Evolutionary conservation across 495 filamentous ascomycete genomes (phyloP), one percentile per base, ranked within the genome.

Genomic region (Lophiostoma macrostomum): DNA sequence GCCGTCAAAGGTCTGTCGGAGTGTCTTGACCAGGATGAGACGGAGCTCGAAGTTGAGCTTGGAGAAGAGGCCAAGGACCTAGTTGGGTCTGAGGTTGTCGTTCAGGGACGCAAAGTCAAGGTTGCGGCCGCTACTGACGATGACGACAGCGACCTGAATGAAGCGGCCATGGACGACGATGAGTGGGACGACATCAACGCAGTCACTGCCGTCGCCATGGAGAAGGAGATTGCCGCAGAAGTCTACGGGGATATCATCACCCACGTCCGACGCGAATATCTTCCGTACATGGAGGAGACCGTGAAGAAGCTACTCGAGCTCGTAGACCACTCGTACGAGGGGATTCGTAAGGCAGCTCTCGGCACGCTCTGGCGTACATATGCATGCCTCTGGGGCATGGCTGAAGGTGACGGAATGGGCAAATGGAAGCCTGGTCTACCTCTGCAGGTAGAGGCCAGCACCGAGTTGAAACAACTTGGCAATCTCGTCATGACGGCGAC

Each of bases 141-240:
- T 13, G 66, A 59, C n/a, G 65, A 70, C 39, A 48, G 28, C 32
- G 59, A 64, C 18, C 50, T 56, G 6, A 48, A 68, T 39, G 63
- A 67, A 28, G 50, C 56, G 38, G 78, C 74, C 11, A 79, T 80
- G 25, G 69, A 70, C 30, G 69, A 71, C 31, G 87, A 90, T 19
- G 87, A 85, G 34, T 90, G 86, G 85, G 87, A 91, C 67, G 90
- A 94, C 53, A 76, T 88, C 32, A 80, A 76, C 55, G 84, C 84
- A 51, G 85, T 93, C 27, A 91, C 87, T 22, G 87, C 88, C 32
- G 80, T 96, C 42, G 90, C 91, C 19, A 76, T 95, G 51, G 93
- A 98, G 75, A 96, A 98, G 71, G 93, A 98, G 72, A 95, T 97
- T 52, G 93, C 94, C 35, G 79, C 94, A 34, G 93, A 98, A 71